Base-by-base conservation (phyloP, 2,329 filamentous ascomycete species). In the Alternaria ethzedia region DNA sequence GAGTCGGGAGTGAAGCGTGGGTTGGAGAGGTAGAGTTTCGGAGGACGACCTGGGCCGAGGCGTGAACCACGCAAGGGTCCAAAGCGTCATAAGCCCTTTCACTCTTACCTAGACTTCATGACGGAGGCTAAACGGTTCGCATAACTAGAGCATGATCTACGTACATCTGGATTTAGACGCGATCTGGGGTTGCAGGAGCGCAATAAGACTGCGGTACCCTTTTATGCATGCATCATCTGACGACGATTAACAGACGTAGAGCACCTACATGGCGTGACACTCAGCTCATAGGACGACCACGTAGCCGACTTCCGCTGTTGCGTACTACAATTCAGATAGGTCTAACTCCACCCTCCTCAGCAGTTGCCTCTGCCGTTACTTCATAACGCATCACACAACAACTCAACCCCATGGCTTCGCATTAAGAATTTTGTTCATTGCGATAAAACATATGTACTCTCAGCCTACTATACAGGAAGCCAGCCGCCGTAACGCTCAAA, bases 251-350 rank as follows among this genome's bases (percentile, higher is more conserved):
- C 56, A 36, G 32, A 59, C 25, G 43, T 28, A 47, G 50, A 60
- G 55, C 43, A 61, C 44, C 44, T 59, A 15, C 51, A 63, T 75
- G 73, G 72, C 73, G 72, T 75, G 73, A 75, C 57, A 58, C 70
- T 75, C 72, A 68, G 66, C 69, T 66, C 69, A 75, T 45, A 11
- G 58, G 20, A 44, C 54, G 46, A 62, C 57, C 30, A 9, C 26
- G 3, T 36, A 58, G 41, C 57, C 50, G 49, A 58, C 30, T 60
- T 23, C 44, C 36, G 41, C 51, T 46, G 15, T 26, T 3, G 10
- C 17, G 47, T 36, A 21, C 15, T 32, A 46, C 11, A 10, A 25
- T 9, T 25, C 5, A 25, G 8, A 25, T 25, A 25, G 23, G 23
- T 7, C 23, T 25, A 25, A 25, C 6, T 25, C 23, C 25, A 25